These are phyloP conservation scores for Volvariella surrecta DNA, from an alignment of 1,284 basidiomycete species.

Conservation along the genomic window DNA sequence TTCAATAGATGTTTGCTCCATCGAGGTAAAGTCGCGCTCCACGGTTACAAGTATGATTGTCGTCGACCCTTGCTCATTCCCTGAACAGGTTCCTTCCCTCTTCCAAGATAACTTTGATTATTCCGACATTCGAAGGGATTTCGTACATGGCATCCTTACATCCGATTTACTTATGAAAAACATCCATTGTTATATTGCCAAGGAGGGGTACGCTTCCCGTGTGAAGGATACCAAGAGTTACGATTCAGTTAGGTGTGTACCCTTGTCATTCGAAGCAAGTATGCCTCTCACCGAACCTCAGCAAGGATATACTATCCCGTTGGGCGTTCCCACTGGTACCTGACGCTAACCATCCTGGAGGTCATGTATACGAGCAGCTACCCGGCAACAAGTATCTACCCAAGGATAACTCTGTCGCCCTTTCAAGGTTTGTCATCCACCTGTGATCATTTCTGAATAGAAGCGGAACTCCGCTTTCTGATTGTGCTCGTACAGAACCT, in stretches of 20 bases:
- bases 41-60: slow-evolving; percentile 1
- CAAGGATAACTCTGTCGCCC: slow-evolving; percentile 59
- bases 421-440: slow-evolving; percentile 54
- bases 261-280: background rate
- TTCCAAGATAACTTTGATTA: slow-evolving; percentile 99
- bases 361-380: slow-evolving; percentile 73
- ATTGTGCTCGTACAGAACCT: slow-evolving; percentile 41
- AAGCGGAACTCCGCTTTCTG: slow-evolving; percentile 2
- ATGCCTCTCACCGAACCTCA: slow-evolving; percentile 21
- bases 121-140: slow-evolving; percentile 84
- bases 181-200: slow-evolving; percentile 83
- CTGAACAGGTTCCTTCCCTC: slow-evolving; percentile 78
- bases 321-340: slow-evolving; percentile 96
- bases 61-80: background rate
- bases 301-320: slow-evolving; percentile 85
- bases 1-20: slow-evolving; percentile 88
- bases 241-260: slow-evolving; percentile 68
- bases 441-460: background rate
- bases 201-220: slow-evolving; percentile 82
- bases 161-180: slow-evolving; percentile 95
- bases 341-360: slow-evolving; percentile 84
- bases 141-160: slow-evolving; percentile 94
- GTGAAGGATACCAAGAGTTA: slow-evolving; percentile 88
- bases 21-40: slow-evolving; percentile 47
- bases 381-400: slow-evolving; percentile 85